Conservation (phyloP, 2,329 filamentous ascomycete species). For the Fusarium xyrophilum region DNA sequence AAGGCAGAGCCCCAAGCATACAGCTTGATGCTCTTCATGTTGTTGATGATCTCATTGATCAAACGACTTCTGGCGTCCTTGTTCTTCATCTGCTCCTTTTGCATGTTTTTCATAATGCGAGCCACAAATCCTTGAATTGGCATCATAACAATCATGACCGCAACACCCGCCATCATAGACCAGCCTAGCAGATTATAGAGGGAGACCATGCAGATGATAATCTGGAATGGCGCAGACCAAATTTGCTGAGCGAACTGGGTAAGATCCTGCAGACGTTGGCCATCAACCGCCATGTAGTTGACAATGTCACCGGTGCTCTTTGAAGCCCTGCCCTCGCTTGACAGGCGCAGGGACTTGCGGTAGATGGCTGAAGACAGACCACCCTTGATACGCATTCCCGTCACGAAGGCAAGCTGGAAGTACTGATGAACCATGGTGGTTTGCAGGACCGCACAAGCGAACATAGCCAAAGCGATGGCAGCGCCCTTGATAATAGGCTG, state of each 20-base stretch:
- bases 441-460: slow-evolving; percentile 82
- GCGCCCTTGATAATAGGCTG: slow-evolving; percentile 85
- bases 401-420: slow-evolving; percentile 93
- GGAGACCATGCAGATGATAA: slow-evolving; percentile 92
- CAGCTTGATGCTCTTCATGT: slow-evolving; percentile 99
- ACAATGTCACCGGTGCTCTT: slow-evolving; percentile 98
- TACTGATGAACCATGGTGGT: slow-evolving; percentile 95
- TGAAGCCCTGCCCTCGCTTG: slow-evolving; percentile 85
- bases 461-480: slow-evolving; percentile 91
- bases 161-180: slow-evolving; percentile 95
- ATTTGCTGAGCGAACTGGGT: slow-evolving; percentile 95
- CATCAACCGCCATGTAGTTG: slow-evolving; percentile 99
- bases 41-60: slow-evolving; percentile 97
- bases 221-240: slow-evolving; percentile 98
- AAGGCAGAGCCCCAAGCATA: slow-evolving; percentile 98
- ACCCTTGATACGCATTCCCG: slow-evolving; percentile 95
- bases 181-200: slow-evolving; percentile 93
- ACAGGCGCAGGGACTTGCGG: slow-evolving; percentile 85
- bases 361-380: slow-evolving; percentile 91
- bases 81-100: slow-evolving; percentile 98
- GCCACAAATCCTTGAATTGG: slow-evolving; percentile 93
- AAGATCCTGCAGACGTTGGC: slow-evolving; percentile 91
- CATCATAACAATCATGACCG: slow-evolving; percentile 96
- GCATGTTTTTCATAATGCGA: slow-evolving; percentile 89
- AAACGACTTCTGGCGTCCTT: slow-evolving; percentile 92